Conservation (phyloP, 306 rosid genomes). For the Gynostemma pentaphyllum region DNA sequence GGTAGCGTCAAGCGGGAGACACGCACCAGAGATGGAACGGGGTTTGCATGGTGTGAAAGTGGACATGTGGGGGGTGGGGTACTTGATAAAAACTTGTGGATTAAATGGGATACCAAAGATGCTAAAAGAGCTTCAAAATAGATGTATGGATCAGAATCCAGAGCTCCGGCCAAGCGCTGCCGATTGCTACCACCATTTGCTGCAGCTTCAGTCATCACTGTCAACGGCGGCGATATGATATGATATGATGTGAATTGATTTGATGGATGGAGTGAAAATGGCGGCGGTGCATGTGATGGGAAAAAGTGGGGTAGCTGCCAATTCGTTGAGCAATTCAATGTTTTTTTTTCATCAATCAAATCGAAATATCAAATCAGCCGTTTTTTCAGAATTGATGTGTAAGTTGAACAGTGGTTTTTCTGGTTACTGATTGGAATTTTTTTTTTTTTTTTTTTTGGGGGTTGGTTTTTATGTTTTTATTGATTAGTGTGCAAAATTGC, state of each 20-base stretch:
- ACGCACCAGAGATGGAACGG: conserved; percentile 89
- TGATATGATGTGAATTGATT: conserved; percentile 41
- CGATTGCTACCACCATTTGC: conserved; percentile 91
- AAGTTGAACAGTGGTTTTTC: conserved; percentile 8
- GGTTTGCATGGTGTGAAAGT: conserved; percentile 90
- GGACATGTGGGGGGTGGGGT: conserved; percentile 90
- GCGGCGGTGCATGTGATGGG: conserved; percentile 1
- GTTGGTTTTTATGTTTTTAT: no score
- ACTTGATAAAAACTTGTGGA: conserved; percentile 61
- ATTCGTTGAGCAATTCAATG: no score
- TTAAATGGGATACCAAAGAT: conserved; percentile 53
- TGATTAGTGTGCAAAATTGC: background rate
- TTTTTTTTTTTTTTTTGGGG: no score
- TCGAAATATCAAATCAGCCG: conserved; percentile 13
- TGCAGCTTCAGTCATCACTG: conserved; percentile 76
- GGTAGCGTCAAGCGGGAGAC: conserved; percentile 31
- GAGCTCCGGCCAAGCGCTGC: conserved; percentile 93
- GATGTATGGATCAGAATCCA: conserved; percentile 83
- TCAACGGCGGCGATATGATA: no score
- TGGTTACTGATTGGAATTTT: background rate
- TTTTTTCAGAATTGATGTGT: conserved; percentile 9
- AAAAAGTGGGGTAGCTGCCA: conserved; percentile 2
- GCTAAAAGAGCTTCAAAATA: conserved; percentile 63
- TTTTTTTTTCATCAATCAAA: no score
- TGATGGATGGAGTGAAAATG: conserved; percentile 26